Conservation (phyloP, 768 basidiomycete species). For the Cystobasidium onofrii region DNA sequence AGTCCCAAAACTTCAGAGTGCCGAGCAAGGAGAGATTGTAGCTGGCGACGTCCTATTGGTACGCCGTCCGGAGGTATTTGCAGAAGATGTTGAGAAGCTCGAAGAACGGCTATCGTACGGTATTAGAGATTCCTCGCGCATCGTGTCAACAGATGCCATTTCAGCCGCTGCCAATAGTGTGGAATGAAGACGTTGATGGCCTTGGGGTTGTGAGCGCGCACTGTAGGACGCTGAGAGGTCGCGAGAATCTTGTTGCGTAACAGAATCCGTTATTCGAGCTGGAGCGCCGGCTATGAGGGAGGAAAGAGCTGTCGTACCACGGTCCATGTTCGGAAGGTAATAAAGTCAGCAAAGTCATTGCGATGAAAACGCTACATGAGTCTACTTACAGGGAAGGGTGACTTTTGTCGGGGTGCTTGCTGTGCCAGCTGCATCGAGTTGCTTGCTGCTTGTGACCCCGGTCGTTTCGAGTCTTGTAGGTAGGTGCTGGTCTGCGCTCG, state of each 20-base stretch:
- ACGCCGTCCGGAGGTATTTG: background rate
- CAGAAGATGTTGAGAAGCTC: background rate
- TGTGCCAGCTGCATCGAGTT: no score
- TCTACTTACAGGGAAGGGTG: background rate
- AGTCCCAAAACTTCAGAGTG: background rate
- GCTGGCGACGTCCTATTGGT: background rate
- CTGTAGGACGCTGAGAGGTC: background rate
- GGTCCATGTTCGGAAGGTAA: no score
- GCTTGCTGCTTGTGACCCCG: no score
- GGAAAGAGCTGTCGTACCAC: background rate
- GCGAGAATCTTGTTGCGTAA: background rate
- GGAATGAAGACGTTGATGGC: background rate
- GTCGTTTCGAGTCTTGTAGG: background rate
- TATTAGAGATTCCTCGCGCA: background rate
- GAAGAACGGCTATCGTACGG: background rate
- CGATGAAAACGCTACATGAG: background rate
- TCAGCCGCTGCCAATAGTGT: background rate
- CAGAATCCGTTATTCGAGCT: background rate
- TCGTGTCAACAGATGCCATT: background rate
- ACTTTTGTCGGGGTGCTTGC: background rate
- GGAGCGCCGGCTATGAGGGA: background rate
- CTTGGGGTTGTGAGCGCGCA: background rate
- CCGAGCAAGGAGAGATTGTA: background rate
- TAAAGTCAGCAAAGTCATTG: no score
- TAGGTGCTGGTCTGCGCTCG: background rate